A percentile compares a stretch with the other conserved stretches of the same genome.
Evolutionary conservation across 1,139 yeast genomes (phyloP).

Genomic region (Suhomyces terraborum): DNA sequence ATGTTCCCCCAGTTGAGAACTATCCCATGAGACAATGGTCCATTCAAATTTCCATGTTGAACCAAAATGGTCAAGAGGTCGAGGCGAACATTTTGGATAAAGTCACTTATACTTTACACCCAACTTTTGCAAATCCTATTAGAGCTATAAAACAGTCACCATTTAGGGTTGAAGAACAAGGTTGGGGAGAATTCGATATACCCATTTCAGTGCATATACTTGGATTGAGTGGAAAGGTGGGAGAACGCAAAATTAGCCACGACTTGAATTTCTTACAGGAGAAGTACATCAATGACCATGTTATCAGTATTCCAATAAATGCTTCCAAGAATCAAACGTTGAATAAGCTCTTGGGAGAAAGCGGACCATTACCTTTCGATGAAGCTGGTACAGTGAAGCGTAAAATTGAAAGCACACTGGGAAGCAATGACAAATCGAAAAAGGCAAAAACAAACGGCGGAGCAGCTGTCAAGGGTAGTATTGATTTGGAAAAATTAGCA

Average conservation of each 20-base stretch:
- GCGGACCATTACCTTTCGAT: conserved; percentile 73
- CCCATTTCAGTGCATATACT: conserved; percentile 75
- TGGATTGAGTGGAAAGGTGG: conserved; percentile 70
- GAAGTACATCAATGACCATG: conserved; percentile 76
- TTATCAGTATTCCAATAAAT: conserved; percentile 70
- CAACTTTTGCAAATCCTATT: conserved; percentile 88
- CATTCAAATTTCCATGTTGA: conserved; percentile 71
- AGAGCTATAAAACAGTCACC: conserved; percentile 83
- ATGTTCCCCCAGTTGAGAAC: conserved; percentile 84
- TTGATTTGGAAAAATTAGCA: conserved; percentile 89
- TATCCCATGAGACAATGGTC: conserved; percentile 98
- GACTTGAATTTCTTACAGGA: conserved; percentile 85
- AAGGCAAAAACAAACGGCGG: conserved; percentile 50
- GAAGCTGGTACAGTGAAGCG: conserved; percentile 33
- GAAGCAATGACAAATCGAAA: conserved; percentile 55
- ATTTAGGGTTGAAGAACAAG: conserved; percentile 88
- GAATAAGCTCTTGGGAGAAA: conserved; percentile 70
- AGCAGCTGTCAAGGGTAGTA: conserved; percentile 64
- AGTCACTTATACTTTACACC: conserved; percentile 91
- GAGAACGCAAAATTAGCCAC: conserved; percentile 83
- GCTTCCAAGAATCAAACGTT: conserved; percentile 60
- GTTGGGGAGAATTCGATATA: conserved; percentile 98
- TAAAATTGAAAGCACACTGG: conserved; percentile 21
- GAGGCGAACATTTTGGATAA: conserved; percentile 90
- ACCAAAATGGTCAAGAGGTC: conserved; percentile 76